Percentiles rank a stretch among this genome's conserved stretches.
phyloP scores from a whole-genome alignment of 768 basidiomycete genomes.

The Termitomyces sp. region DNA sequence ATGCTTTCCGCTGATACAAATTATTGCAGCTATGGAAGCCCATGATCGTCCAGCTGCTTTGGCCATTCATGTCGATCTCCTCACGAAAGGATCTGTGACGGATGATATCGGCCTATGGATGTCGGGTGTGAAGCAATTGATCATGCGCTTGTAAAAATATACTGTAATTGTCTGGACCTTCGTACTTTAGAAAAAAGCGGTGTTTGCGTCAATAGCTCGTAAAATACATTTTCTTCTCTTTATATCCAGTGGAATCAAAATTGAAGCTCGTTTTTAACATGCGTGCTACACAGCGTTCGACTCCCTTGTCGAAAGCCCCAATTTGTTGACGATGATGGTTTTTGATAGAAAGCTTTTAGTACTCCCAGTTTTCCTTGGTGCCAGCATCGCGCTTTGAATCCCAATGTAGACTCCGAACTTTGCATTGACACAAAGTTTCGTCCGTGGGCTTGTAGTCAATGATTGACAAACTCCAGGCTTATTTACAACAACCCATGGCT shows the following conservation, averaged over 20 bases:
- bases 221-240: slow-evolving; percentile 1
- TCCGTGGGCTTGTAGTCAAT: no score
- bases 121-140: slow-evolving; percentile 87
- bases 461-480: no score
- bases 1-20: background rate
- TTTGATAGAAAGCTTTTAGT: no score
- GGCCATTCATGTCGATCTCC: slow-evolving; percentile 79
- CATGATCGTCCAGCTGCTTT: slow-evolving; percentile 75
- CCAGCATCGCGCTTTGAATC: background rate
- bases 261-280: background rate
- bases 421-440: background rate
- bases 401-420: background rate
- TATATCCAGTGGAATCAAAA: background rate
- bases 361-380: no score
- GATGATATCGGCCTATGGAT: slow-evolving; percentile 86
- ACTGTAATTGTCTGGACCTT: background rate
- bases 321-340: no score
- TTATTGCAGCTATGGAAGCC: slow-evolving; percentile 65
- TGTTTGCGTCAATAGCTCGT: background rate
- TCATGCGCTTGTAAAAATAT: slow-evolving; percentile 51
- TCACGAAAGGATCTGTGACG: slow-evolving; percentile 73
- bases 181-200: background rate
- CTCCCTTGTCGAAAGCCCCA: background rate
- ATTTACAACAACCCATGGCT: no score
- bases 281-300: background rate